Conservation (phyloP, 1,284 basidiomycete species). For the Xerocomus amazonicus region DNA sequence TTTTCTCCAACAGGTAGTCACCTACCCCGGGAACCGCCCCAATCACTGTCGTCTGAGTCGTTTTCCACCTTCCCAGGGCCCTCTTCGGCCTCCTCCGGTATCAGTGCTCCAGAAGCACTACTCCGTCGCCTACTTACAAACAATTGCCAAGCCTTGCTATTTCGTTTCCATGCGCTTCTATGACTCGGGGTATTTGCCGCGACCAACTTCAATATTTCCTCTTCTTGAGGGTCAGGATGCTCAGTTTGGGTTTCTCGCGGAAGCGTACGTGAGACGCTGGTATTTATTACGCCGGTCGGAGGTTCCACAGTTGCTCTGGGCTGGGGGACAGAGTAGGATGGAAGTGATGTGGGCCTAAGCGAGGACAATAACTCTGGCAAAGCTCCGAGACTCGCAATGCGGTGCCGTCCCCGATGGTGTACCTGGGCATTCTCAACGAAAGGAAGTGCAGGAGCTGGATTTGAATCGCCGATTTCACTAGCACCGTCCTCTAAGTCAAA, state of each 20-base stretch:
- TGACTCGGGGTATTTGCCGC: slow-evolving; percentile 69
- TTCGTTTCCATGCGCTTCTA: slow-evolving; percentile 61
- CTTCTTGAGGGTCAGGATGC: slow-evolving; percentile 40
- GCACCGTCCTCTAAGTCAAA: slow-evolving; percentile 62
- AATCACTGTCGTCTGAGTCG: slow-evolving; percentile 22
- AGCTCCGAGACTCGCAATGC: slow-evolving; percentile 34
- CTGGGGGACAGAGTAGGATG: slow-evolving; percentile 52
- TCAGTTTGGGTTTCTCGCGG: slow-evolving; percentile 12
- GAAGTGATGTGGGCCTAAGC: slow-evolving; percentile 66
- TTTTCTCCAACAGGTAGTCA: slow-evolving; percentile 1
- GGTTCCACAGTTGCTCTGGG: slow-evolving; percentile 22
- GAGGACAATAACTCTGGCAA: slow-evolving; percentile 55
- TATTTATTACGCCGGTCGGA: slow-evolving; percentile 2
- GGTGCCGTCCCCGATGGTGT: slow-evolving; percentile 33
- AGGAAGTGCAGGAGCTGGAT: slow-evolving; percentile 37
- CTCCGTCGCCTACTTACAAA: slow-evolving; percentile 49
- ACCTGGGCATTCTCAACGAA: slow-evolving; percentile 43
- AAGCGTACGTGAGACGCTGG: neutral
- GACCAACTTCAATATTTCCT: slow-evolving; percentile 55
- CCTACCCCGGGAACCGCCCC: slow-evolving; percentile 25
- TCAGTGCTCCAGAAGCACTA: slow-evolving; percentile 35
- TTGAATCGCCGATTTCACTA: slow-evolving; percentile 31
- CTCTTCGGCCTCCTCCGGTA: slow-evolving; percentile 48
- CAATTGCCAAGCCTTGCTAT: slow-evolving; percentile 59
- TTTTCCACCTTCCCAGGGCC: slow-evolving; percentile 18